Base-by-base conservation (phyloP, 1,284 basidiomycete species). In the Malassezia caprae region DNA sequence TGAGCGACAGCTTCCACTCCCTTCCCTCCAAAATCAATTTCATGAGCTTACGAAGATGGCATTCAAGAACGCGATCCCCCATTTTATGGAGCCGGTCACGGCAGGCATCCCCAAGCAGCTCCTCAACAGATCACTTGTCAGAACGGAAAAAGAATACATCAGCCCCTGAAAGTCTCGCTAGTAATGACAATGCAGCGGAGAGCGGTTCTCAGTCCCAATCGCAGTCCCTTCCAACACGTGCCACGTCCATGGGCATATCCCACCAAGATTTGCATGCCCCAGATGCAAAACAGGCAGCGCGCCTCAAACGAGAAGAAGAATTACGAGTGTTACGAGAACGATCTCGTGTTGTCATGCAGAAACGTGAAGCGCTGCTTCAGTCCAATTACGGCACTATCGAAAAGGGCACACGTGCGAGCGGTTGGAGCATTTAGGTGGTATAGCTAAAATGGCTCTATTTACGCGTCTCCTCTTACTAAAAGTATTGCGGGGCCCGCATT, bases 321-420 rank as follows among this genome's bases (percentile, higher is more conserved):
- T 82, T 85, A 75, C 83, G 83, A 72, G 77, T 77, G 23, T 78
- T 79, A 54, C 76, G 79, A 66, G 91, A 96, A 67, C 85, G 93
- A 67, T 89, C 93, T 6, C 82, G 93, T 48, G 90, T 90, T 34
- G 93, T 96, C 75, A 86, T 96, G 83, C 83, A 85, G 73, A 96
- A 96, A 78, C 86, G 89, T 30, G 34, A 39, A 39, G 19, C 37
- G 2, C 21, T 39, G 37, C 37, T 39, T n/a, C 32, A 15, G 63
- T 68, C 31, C 68, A 69, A 45, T 8, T n/a, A 28, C 24, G 26
- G 24, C 13, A 6, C 23, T 8, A 42, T 24, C 13, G 41, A 17
- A 6, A 17, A 42, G 4, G 41, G n/a, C 41, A 26, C 24, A 17
- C 41, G 41, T 4, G 15, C 24, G n/a, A 28, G 41, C 24, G 26